Base-by-base conservation (phyloP, 2,329 filamentous ascomycete species). In the Phialophora macrospora region DNA sequence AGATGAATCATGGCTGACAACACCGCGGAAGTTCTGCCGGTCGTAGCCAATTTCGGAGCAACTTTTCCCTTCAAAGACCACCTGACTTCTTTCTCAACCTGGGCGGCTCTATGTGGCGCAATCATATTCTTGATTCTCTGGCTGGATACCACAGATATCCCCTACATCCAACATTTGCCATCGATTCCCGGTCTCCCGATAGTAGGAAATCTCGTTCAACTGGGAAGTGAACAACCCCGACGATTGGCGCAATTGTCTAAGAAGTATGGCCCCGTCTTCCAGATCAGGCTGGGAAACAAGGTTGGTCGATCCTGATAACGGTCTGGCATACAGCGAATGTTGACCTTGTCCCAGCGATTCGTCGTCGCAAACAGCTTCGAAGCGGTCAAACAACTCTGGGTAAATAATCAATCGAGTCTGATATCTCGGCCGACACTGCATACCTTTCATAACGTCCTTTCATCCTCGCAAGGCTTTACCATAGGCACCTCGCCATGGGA, bases 401-500 rank as follows among this genome's bases (percentile, higher is more conserved):
- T 93, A 74, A 89, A 87, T 7, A 88, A 93, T 71, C 90, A 93
- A 72, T 90, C 90, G 0, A 84, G 90, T 0, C 80, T 93, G 64
- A 92, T 93, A 72, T 93, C 90, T 0, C 86, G 91, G 1, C 91
- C 91, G 0, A 91, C 83, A 34, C 85, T 92, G 55, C 90, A 93
- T 76, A 93, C 91, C 0, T 94, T 93, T 76, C 91, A 93, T 76
- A 90, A 85, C 4, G 88, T 93, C 3, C 88, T 93, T 3, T 92
- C 90, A 1, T 86, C 83, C 28, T 91, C 89, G 0, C 88, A 92
- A 72, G 90, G 90, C 5, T 90, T 92, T 76, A 94, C 91, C 0
- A 92, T 95, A 66, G 91, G 91, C 1, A 92, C 91, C 0, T 93
- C 90, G 0, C 91, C 91, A 0, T 94, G 91, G 88, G 90, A 93